phyloP scores from a whole-genome alignment of 306 rosid genomes.

The Ormosia semicastrata region DNA sequence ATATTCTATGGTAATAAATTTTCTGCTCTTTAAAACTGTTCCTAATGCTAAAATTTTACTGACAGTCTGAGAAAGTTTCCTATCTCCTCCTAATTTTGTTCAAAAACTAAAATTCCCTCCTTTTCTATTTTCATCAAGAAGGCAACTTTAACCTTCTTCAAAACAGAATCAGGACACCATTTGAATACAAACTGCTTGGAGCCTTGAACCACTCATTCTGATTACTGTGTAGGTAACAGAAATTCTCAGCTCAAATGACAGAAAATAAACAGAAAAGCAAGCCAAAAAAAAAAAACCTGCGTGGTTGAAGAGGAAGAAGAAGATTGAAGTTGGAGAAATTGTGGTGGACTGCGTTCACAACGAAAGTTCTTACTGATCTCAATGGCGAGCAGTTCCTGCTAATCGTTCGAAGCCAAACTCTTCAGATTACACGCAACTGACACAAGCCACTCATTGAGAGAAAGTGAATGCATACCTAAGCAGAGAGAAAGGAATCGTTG shows the following conservation, averaged over 20 bases:
- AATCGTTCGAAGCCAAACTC: slow-evolving; percentile 8
- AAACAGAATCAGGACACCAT: not conserved
- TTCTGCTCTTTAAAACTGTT: not conserved
- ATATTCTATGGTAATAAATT: not conserved
- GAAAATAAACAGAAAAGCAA: not conserved
- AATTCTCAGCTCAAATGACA: not conserved
- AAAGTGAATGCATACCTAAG: slow-evolving; percentile 30
- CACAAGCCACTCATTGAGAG: not conserved
- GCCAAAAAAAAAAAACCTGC: slow-evolving; percentile 39
- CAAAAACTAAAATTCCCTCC: not conserved
- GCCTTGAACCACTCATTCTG: too few species aligned
- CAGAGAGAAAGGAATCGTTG: slow-evolving; percentile 43
- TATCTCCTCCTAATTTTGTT: not conserved
- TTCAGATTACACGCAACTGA: not conserved
- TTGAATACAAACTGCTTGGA: not conserved
- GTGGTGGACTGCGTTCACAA: slow-evolving; percentile 38
- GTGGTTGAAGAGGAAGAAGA: slow-evolving; percentile 39
- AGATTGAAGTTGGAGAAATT: slow-evolving; percentile 27
- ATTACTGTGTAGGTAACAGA: too few species aligned
- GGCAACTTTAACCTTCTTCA: not conserved
- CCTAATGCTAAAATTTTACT: not conserved
- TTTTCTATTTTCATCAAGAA: not conserved
- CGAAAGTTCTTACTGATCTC: slow-evolving; percentile 48
- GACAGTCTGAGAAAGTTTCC: not conserved
- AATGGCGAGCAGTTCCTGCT: slow-evolving; percentile 50